Base-by-base conservation (phyloP, 495 filamentous ascomycete genomes). In the Hypoxylon rickii region DNA sequence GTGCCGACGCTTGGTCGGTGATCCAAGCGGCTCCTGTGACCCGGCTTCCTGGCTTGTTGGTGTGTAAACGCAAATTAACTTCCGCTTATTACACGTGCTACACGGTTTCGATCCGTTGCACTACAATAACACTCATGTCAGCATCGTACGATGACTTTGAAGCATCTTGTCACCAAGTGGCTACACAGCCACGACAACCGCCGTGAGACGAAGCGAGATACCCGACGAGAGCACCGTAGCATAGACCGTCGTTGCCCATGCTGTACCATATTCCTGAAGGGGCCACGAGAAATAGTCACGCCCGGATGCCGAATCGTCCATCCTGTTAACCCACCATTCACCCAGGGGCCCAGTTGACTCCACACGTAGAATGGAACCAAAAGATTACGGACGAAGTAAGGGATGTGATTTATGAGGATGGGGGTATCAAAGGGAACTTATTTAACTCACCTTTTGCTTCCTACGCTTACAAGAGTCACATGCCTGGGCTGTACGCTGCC, bases 391-490 rank as follows among this genome's bases (percentile, higher is more conserved):
- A 24, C 41, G 42, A 54, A 38, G 26, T 44, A 61, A 56, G 44
- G 33, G 24, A 29, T 10, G 18, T 22, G 33, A 58, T 45, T 43
- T 38, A 22, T 44, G 36, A 38, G 44, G 3, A n/a, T 58, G 31
- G 18, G 38, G 39, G 32, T 16, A 7, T 8, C 26, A 18, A 34
- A 39, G 15, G 12, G 32, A 24, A 37, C 19, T 37, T 21, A 32
- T 47, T 43, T 40, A 42, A 72, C 81, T 72, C 56, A 84, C 83
- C 77, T 89, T 89, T 72, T 89, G 87, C 71, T 90, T 90, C 61
- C 88, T 80, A 46, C 85, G 77, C 74, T 90, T 91, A 75, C 88
- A 91, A 63, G 82, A 86, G 59, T 89, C 85, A 70, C 88, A 91
- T 31, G 88, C 88, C 50, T 82, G 81, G 32, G 83, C 83, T 54